Base-by-base conservation (phyloP, 768 basidiomycete genomes). In the Pleurotus sapidus region DNA sequence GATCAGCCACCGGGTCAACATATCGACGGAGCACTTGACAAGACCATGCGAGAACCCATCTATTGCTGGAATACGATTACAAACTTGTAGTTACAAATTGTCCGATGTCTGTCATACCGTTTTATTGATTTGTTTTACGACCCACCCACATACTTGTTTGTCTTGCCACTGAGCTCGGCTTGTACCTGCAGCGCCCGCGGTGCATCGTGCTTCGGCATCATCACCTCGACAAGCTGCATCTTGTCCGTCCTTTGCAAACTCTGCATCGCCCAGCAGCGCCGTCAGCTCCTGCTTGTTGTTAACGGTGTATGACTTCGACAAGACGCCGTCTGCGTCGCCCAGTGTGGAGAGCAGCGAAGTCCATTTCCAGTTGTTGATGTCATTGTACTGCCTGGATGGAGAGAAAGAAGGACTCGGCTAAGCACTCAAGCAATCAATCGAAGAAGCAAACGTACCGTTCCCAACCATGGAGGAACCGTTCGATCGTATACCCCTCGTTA, bases 401-500 rank as follows among this genome's bases (percentile, higher is more conserved):
- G 51, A 15, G 58, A 27, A 57, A 17, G 50, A 14, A 27, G 40
- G 24, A 24, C 20, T 58, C 37, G 34, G 30, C 30, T 49, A 43
- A 11, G 3, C 40, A 43, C 9, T 25, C 27, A 30, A 20, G 45
- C 5, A 38, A 11, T 15, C 20, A 2, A 47, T 5, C 25, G 38
- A 50, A 2, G 18, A 46, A 14, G 40, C 14, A 40, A 25, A 60
- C 74, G 11, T 20, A 77, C 84, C 83, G 74, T 20, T 78, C 64
- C 70, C 76, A 79, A 17, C 88, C 88, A 59, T 93, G 89, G 45
- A 90, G 76, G 61, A 77, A 81, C 15, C 89, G 82, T 74, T 98
- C 95, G 53, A 98, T 93, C 17, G 90, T 90, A 72, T 96, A 96
- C 0, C 91, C 89, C 15, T 74, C 77, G 68, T 92, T 93, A 69